Evolutionary conservation across 2,329 filamentous ascomycete species (phyloP).

Genomic region (Calonectria hawksworthii): DNA sequence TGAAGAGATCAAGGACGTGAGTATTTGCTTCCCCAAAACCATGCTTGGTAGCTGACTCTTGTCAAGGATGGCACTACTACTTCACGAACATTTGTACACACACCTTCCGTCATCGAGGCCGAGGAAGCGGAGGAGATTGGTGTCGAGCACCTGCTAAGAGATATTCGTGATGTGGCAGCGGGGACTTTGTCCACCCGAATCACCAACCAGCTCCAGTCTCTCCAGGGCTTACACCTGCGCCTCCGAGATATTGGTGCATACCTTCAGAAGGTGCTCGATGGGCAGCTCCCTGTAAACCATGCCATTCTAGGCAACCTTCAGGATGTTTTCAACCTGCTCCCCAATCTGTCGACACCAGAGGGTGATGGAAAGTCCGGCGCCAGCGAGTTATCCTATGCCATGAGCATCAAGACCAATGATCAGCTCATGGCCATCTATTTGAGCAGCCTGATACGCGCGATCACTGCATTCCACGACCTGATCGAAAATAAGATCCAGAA

Average conservation of each 20-base stretch:
- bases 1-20: constrained; percentile 98
- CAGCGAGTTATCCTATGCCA: constrained; percentile 91
- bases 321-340: constrained; percentile 98
- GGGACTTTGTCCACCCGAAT: constrained; percentile 96
- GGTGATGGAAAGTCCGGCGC: constrained; percentile 75
- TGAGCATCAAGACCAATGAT: constrained; percentile 99
- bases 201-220: constrained; percentile 96
- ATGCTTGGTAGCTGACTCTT: not conserved
- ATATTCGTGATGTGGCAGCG: constrained; percentile 97
- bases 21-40: constrained; percentile 49
- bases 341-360: constrained; percentile 91
- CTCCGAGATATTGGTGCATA: constrained; percentile 96
- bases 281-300: constrained; percentile 94
- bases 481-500: constrained; percentile 99
- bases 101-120: constrained; percentile 97
- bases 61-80: constrained; percentile 94
- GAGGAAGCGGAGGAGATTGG: constrained; percentile 99
- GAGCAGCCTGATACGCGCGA: constrained; percentile 92
- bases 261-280: constrained; percentile 94
- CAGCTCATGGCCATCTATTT: constrained; percentile 99
- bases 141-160: constrained; percentile 96
- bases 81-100: constrained; percentile 97
- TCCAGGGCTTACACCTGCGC: constrained; percentile 94
- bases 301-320: constrained; percentile 98
- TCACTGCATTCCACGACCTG: constrained; percentile 98